Conservation (phyloP, 75 land plant species). For the Larix kaempferi region DNA sequence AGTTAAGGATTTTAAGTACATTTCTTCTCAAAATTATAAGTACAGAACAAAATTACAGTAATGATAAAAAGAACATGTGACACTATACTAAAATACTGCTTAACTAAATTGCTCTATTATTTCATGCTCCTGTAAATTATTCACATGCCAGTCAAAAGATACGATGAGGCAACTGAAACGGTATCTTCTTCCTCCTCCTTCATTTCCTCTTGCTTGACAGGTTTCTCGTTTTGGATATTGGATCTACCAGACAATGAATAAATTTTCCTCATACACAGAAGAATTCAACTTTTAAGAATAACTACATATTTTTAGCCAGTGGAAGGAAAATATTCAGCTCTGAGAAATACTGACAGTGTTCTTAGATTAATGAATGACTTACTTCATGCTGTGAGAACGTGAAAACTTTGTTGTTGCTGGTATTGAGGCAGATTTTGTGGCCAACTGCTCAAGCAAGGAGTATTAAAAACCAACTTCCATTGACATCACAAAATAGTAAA, state of each 20-base stretch:
- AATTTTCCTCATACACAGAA: neutral
- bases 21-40: neutral
- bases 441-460: neutral
- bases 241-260: neutral
- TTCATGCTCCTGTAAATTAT: neutral
- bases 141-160: slow-evolving; percentile 7
- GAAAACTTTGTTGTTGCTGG: neutral
- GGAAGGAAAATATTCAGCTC: neutral
- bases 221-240: slow-evolving; percentile 8
- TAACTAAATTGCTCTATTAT: neutral
- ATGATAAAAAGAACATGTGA: neutral
- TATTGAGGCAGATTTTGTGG: neutral
- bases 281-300: too few relatives aligned
- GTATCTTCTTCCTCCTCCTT: slow-evolving; percentile 1
- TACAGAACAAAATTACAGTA: neutral
- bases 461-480: neutral
- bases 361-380: slow-evolving; percentile 6
- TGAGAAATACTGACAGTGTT: neutral
- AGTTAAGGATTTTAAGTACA: neutral
- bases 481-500: neutral
- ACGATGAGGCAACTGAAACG: slow-evolving; percentile 6
- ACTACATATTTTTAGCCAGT: neutral
- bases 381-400: slow-evolving; percentile 7
- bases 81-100: neutral
- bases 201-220: neutral